Conservation (phyloP, 2,329 filamentous ascomycete species). For the Lojkania enalia region DNA sequence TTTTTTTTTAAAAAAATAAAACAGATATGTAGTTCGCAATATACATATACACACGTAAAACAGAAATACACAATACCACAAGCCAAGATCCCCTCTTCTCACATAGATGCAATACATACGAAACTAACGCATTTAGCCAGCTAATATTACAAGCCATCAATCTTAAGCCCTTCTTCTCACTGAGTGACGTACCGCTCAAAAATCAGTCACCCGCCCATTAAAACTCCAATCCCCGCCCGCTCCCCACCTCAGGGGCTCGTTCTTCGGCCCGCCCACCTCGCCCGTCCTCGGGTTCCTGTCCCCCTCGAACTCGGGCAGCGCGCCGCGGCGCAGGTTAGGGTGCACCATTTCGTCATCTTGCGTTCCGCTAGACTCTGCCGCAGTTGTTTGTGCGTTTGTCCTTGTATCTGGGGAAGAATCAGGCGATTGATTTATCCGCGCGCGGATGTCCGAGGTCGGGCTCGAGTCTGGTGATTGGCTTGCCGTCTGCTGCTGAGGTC, state of each 20-base stretch:
- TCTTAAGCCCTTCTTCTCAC: too few species aligned
- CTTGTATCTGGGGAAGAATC: constrained; percentile 17
- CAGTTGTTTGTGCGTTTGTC: neutral
- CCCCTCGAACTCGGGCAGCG: constrained; percentile 88
- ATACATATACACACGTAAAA: too few species aligned
- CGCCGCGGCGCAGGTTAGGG: constrained; percentile 72
- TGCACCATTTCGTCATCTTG: constrained; percentile 67
- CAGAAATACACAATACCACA: too few species aligned
- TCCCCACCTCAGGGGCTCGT: constrained; percentile 91
- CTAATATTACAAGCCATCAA: too few species aligned
- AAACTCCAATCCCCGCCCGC: constrained; percentile 81
- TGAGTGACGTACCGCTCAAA: constrained; percentile 50
- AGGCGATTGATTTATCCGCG: constrained; percentile 41
- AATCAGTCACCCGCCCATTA: constrained; percentile 93
- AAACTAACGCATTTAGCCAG: too few species aligned
- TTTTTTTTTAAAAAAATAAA: too few species aligned
- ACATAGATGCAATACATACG: too few species aligned
- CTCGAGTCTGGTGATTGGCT: constrained; percentile 34
- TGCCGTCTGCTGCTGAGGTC: constrained; percentile 39
- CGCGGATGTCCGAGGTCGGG: constrained; percentile 24
- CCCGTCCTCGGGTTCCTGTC: constrained; percentile 92
- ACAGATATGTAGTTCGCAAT: too few species aligned
- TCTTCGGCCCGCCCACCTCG: constrained; percentile 95
- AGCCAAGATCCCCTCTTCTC: too few species aligned
- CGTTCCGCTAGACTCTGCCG: constrained; percentile 41